phyloP scores from a whole-genome alignment of 2,329 filamentous ascomycete species.

The Sarocladium kiliense region DNA sequence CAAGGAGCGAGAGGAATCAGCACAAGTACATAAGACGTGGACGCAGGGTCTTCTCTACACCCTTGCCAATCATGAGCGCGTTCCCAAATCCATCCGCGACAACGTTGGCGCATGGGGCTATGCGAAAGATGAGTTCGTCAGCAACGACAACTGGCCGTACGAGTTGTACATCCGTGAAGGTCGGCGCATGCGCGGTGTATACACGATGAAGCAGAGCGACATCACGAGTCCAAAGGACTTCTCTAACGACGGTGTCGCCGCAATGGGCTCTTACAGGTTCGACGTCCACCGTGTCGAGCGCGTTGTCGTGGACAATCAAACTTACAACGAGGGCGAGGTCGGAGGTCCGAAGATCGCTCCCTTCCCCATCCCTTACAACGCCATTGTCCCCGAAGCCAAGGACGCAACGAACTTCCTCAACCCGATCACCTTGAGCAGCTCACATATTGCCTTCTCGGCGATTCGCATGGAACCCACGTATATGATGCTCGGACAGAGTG shows the following conservation, averaged over 20 bases:
- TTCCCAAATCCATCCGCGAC: constrained; percentile 9
- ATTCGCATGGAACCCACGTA: constrained; percentile 15
- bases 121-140: constrained; percentile 20
- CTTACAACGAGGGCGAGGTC: constrained; percentile 19
- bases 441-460: constrained; percentile 13
- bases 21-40: constrained; percentile 13
- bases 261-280: constrained; percentile 19
- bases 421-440: constrained; percentile 11
- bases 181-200: constrained; percentile 19
- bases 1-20: constrained; percentile 11
- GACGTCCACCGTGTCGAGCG: constrained; percentile 19
- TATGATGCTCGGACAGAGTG: constrained; percentile 13
- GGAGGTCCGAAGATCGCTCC: constrained; percentile 9
- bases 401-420: constrained; percentile 12
- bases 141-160: constrained; percentile 20
- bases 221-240: constrained; percentile 11
- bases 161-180: constrained; percentile 23
- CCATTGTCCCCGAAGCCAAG: constrained; percentile 10
- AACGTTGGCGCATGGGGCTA: constrained; percentile 15
- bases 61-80: constrained; percentile 14
- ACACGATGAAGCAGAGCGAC: constrained; percentile 19
- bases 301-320: constrained; percentile 15
- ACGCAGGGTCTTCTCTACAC: constrained; percentile 16
- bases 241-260: constrained; percentile 13
- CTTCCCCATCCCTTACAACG: constrained; percentile 9